phyloP scores from a whole-genome alignment of 768 basidiomycete species.

The Podaxis sp. region DNA sequence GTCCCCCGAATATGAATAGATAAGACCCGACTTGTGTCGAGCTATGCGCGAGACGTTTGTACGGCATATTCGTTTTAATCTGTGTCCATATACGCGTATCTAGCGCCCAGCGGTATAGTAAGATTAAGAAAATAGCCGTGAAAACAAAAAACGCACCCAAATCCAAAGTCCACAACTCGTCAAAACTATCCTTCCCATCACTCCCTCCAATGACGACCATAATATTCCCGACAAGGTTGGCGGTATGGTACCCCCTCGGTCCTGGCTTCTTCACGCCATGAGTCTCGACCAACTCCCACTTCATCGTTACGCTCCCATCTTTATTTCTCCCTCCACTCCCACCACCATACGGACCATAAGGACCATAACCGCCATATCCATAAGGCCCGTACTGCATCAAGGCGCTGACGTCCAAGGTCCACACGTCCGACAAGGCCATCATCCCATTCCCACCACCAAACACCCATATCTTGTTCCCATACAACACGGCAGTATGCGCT shows the following conservation, averaged over 20 bases:
- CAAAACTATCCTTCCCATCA: conserved; percentile 85
- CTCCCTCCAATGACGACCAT: conserved; percentile 92
- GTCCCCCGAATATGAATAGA: conserved; percentile 86
- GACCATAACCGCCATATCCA: conserved; percentile 12
- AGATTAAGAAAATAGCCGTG: neutral
- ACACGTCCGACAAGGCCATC: conserved; percentile 87
- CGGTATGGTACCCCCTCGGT: conserved; percentile 86
- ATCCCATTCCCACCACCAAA: conserved; percentile 95
- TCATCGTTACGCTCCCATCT: conserved; percentile 21
- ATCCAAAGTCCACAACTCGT: conserved; percentile 84
- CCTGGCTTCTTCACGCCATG: conserved; percentile 48
- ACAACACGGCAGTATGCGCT: conserved; percentile 83
- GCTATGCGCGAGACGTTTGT: conserved; percentile 79
- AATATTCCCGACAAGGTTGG: conserved; percentile 79
- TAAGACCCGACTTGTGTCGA: conserved; percentile 91
- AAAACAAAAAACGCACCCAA: conserved; percentile 55
- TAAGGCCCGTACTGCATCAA: conserved; percentile 6
- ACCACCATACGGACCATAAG: neutral
- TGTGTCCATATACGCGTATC: conserved; percentile 44
- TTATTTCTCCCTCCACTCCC: neutral
- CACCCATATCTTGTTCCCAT: conserved; percentile 71
- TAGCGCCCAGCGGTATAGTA: conserved; percentile 14
- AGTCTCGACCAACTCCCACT: conserved; percentile 51
- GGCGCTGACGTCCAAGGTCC: conserved; percentile 67
- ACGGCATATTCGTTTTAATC: conserved; percentile 35